Evolutionary conservation across 768 basidiomycete species (phyloP).

Genomic region (Wakefieldia striispora): DNA sequence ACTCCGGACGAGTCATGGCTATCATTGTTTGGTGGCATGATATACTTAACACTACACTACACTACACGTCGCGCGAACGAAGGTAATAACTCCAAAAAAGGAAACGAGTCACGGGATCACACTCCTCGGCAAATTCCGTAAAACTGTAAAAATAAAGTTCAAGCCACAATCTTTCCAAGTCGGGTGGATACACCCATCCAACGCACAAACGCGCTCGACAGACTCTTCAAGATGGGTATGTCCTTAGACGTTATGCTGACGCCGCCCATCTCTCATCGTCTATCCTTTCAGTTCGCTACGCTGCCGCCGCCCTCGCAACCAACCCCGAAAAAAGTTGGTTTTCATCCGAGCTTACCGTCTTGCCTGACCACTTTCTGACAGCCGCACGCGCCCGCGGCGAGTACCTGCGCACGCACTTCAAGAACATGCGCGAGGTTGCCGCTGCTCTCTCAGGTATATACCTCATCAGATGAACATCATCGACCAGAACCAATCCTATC

Average conservation of each 20-base stretch:
- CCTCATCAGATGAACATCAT: not conserved
- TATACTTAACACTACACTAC: not conserved
- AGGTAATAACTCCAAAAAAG: not conserved
- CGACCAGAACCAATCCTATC: constrained; percentile 1
- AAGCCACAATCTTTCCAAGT: constrained; percentile 32
- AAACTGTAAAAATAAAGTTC: constrained; percentile 32
- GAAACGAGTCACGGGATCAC: constrained; percentile 1
- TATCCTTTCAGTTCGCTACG: constrained; percentile 77
- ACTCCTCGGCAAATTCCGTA: constrained; percentile 21
- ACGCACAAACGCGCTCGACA: constrained; percentile 35
- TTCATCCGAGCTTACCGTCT: not conserved
- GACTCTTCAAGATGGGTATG: constrained; percentile 64
- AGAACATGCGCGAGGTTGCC: constrained; percentile 99
- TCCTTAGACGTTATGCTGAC: constrained; percentile 27
- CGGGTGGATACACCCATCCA: constrained; percentile 55
- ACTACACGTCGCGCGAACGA: not conserved
- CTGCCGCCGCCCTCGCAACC: constrained; percentile 77
- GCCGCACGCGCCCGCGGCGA: constrained; percentile 92
- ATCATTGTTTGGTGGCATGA: constrained; percentile 31
- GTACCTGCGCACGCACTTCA: constrained; percentile 99
- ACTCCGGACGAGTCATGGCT: constrained; percentile 23
- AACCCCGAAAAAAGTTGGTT: constrained; percentile 95
- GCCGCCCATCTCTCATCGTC: constrained; percentile 18
- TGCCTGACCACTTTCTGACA: constrained; percentile 34
- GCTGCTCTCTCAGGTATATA: constrained; percentile 84